These are phyloP conservation scores for Colletotrichum sp. DNA, from an alignment of 2,329 filamentous ascomycete species.

Conservation along the genomic window DNA sequence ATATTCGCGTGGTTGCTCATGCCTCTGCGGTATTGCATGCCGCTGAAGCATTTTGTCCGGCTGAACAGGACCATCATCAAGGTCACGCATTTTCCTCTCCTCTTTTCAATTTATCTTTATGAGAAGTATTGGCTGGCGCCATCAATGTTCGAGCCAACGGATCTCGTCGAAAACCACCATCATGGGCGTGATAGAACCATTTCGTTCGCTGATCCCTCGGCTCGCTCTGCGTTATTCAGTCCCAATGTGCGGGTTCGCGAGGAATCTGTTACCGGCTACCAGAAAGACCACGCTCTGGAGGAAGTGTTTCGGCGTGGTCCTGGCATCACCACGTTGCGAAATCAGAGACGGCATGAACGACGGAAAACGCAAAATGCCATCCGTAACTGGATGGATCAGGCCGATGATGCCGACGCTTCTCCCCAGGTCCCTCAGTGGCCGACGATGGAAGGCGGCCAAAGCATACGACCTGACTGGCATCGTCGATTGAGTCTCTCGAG, in stretches of 20 bases:
- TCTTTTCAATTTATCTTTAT: slow-evolving; percentile 87
- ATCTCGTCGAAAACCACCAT: slow-evolving; percentile 77
- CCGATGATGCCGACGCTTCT: slow-evolving; percentile 55
- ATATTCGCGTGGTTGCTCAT: slow-evolving; percentile 90
- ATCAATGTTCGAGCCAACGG: slow-evolving; percentile 80
- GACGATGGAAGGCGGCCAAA: slow-evolving; percentile 48
- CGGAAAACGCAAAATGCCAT: slow-evolving; percentile 82
- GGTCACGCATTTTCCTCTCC: slow-evolving; percentile 83
- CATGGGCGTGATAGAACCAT: slow-evolving; percentile 54
- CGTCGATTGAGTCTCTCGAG: slow-evolving; percentile 58
- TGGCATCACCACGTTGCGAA: slow-evolving; percentile 65
- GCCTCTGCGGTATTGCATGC: slow-evolving; percentile 80
- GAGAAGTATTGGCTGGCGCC: slow-evolving; percentile 80
- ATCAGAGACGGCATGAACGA: slow-evolving; percentile 65
- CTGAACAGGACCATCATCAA: slow-evolving; percentile 94
- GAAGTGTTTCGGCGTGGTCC: slow-evolving; percentile 85
- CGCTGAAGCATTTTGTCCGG: slow-evolving; percentile 80
- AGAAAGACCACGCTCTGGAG: slow-evolving; percentile 88
- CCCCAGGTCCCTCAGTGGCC: slow-evolving; percentile 53
- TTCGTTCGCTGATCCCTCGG: slow-evolving; percentile 62
- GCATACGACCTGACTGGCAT: slow-evolving; percentile 47
- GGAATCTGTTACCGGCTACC: slow-evolving; percentile 85
- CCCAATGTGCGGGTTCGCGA: slow-evolving; percentile 76
- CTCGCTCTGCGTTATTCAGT: slow-evolving; percentile 71
- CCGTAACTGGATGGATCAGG: slow-evolving; percentile 86